phyloP scores from a whole-genome alignment of 352 stramenopile species.

The Pythium insidiosum region DNA sequence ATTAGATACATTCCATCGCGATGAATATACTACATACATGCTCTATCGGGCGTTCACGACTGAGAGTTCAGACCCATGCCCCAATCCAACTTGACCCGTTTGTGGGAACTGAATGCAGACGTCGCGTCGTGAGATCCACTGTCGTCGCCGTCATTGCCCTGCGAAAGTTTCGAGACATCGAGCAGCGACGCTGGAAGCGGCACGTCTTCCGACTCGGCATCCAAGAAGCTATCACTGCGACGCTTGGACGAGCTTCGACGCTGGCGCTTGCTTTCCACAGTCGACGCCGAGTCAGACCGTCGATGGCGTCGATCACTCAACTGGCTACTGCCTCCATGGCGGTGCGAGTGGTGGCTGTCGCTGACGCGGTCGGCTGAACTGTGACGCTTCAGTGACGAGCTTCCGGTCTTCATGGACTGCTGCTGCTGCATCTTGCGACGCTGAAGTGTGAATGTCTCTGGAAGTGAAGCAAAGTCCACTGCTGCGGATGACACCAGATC shows the following conservation, averaged over 20 bases:
- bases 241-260: not conserved
- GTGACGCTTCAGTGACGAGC: slow-evolving; percentile 13
- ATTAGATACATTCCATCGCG: not conserved
- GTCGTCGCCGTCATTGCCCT: slow-evolving; percentile 1
- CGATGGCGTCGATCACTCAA: slow-evolving; percentile 4
- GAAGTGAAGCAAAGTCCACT: slow-evolving; percentile 36
- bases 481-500: not conserved
- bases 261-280: not conserved
- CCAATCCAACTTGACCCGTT: slow-evolving; percentile 69
- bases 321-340: not conserved
- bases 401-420: slow-evolving; percentile 12
- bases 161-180: not conserved
- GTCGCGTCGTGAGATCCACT: slow-evolving; percentile 3
- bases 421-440: slow-evolving; percentile 56
- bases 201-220: slow-evolving; percentile 34
- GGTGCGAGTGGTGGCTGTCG: too few relatives aligned
- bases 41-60: too few relatives aligned
- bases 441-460: slow-evolving; percentile 40
- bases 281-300: not conserved
- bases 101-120: slow-evolving; percentile 4
- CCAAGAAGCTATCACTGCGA: not conserved
- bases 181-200: slow-evolving; percentile 28
- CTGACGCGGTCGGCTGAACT: too few relatives aligned
- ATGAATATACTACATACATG: too few relatives aligned
- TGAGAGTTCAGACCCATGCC: slow-evolving; percentile 71